phyloP scores from a whole-genome alignment of 177 flowering plant genomes.

The Vitis hybrid region DNA sequence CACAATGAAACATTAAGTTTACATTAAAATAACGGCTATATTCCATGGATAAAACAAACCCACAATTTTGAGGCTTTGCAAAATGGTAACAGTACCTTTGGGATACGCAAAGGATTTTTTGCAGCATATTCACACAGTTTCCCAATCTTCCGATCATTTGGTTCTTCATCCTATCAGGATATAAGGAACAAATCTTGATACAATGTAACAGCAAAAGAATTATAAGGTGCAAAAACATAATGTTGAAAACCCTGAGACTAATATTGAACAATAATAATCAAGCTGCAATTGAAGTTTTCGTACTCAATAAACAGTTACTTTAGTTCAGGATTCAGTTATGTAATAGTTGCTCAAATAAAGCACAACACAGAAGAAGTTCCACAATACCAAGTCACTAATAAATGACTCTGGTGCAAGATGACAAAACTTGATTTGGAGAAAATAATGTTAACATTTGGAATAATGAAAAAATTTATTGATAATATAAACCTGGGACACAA shows the following conservation, averaged over 20 bases:
- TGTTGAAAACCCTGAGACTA: too few relatives aligned
- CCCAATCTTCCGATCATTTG: slow-evolving; percentile 88
- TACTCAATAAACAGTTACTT: too few relatives aligned
- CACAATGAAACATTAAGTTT: too few relatives aligned
- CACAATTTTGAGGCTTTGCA: neutral
- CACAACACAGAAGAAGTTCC: neutral
- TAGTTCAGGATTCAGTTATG: too few relatives aligned
- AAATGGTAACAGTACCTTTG: slow-evolving; percentile 61
- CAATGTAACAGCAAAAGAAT: neutral
- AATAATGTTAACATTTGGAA: too few relatives aligned
- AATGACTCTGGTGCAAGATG: too few relatives aligned
- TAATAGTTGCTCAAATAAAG: neutral
- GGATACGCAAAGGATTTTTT: slow-evolving; percentile 89
- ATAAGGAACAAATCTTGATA: neutral
- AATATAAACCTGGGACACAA: too few relatives aligned
- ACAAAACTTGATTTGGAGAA: too few relatives aligned
- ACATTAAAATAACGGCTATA: neutral
- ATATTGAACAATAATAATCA: too few relatives aligned
- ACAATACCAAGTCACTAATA: neutral
- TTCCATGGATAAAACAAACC: neutral
- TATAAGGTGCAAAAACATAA: too few relatives aligned
- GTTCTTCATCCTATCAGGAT: slow-evolving; percentile 72
- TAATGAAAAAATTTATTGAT: neutral
- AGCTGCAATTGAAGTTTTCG: too few relatives aligned
- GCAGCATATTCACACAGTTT: slow-evolving; percentile 95